Conservation (phyloP, 1,139 yeast species). For the Taphrina flavorubra region DNA sequence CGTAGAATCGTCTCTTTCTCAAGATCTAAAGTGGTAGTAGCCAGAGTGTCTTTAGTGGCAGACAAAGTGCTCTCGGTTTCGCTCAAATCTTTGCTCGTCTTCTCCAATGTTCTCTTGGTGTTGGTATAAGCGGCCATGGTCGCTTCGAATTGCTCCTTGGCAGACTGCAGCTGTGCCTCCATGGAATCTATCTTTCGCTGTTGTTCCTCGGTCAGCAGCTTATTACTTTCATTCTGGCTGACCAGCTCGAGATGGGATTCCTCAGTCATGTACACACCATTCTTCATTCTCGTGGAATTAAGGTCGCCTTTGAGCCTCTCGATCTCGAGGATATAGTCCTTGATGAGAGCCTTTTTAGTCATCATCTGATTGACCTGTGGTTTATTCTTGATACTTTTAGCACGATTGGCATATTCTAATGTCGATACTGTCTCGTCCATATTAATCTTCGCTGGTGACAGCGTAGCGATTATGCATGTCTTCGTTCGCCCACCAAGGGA, state of each 20-base stretch:
- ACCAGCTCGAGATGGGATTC: slow-evolving; percentile 59
- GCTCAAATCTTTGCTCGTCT: slow-evolving; percentile 46
- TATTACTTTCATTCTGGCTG: slow-evolving; percentile 59
- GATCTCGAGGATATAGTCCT: slow-evolving; percentile 61
- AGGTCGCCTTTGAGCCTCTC: slow-evolving; percentile 68
- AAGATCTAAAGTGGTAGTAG: slow-evolving; percentile 43
- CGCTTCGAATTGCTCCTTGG: slow-evolving; percentile 51
- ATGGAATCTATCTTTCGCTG: slow-evolving; percentile 56
- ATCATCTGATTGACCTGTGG: slow-evolving; percentile 67
- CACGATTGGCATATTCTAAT: slow-evolving; percentile 81
- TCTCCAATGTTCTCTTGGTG: slow-evolving; percentile 49
- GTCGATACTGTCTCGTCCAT: slow-evolving; percentile 82
- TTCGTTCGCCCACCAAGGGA: slow-evolving; percentile 83
- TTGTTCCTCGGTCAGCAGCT: slow-evolving; percentile 58
- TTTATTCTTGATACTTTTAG: slow-evolving; percentile 74
- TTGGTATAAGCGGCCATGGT: slow-evolving; percentile 48
- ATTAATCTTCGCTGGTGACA: slow-evolving; percentile 77
- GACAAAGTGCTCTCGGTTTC: slow-evolving; percentile 46
- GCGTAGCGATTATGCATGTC: slow-evolving; percentile 78
- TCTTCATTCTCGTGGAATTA: slow-evolving; percentile 63
- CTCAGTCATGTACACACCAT: slow-evolving; percentile 68
- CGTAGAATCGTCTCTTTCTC: slow-evolving; percentile 48
- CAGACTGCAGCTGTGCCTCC: slow-evolving; percentile 55
- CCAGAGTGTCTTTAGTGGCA: slow-evolving; percentile 46
- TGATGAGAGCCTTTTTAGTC: slow-evolving; percentile 60